phyloP scores from a whole-genome alignment of 768 basidiomycete genomes.

The Boletus patriciae region DNA sequence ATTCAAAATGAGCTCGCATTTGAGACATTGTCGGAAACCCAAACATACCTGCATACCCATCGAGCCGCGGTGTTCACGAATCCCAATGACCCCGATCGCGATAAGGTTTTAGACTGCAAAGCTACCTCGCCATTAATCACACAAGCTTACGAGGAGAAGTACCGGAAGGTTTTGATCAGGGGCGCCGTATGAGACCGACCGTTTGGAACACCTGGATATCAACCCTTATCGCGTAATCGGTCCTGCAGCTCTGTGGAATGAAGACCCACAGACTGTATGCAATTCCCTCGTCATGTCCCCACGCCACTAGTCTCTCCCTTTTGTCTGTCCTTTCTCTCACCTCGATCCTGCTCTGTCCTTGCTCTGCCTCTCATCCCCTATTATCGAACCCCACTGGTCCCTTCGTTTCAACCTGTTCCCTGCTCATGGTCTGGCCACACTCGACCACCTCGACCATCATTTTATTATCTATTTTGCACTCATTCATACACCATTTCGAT shows the following conservation, averaged over 20 bases:
- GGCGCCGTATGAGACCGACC: constrained; percentile 70
- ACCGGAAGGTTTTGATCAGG: constrained; percentile 85
- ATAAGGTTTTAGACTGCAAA: constrained; percentile 75
- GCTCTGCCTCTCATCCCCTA: constrained; percentile 10
- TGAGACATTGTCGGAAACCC: constrained; percentile 60
- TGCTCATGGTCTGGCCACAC: constrained; percentile 4
- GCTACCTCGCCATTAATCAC: constrained; percentile 54
- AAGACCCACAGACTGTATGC: constrained; percentile 14
- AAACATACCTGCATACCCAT: constrained; percentile 71
- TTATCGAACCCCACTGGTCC: constrained; percentile 10
- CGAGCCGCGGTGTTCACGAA: constrained; percentile 66
- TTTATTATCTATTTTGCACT: constrained; percentile 8
- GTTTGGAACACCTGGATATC: constrained; percentile 5
- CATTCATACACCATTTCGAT: constrained; percentile 2
- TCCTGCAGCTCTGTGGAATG: constrained; percentile 12
- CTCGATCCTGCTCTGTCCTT: constrained; percentile 7
- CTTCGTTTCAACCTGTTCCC: constrained; percentile 1
- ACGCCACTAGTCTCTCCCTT: constrained; percentile 8
- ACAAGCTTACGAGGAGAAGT: constrained; percentile 74
- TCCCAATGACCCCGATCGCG: constrained; percentile 56
- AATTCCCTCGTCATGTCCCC: constrained; percentile 11
- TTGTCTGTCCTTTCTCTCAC: constrained; percentile 15
- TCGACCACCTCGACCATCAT: neutral
- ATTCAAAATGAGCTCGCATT: constrained; percentile 83
- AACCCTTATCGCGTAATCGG: neutral